Percentiles rank a stretch among this genome's conserved stretches.
Conservation (phyloP, 768 basidiomycete species). For the Termitomyces sp. region DNA sequence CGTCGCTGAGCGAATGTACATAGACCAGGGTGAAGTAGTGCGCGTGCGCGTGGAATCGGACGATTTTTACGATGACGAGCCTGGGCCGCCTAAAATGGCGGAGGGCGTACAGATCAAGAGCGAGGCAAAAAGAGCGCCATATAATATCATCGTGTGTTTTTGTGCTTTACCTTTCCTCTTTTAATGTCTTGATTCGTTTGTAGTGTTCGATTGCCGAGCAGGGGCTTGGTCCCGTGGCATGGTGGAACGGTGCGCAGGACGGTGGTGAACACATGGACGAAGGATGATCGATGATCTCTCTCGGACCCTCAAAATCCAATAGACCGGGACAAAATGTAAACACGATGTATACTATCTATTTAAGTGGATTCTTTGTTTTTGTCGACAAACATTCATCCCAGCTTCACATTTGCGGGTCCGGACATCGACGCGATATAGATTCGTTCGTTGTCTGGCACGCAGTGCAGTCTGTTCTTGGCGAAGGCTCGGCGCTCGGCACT, state of each 20-base stretch:
- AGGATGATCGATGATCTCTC: slow-evolving; percentile 18
- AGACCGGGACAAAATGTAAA: slow-evolving; percentile 2
- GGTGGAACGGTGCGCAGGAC: slow-evolving; percentile 64
- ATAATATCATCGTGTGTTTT: slow-evolving; percentile 59
- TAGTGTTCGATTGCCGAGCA: slow-evolving; percentile 86
- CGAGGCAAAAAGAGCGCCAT: slow-evolving; percentile 55
- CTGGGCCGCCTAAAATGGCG: slow-evolving; percentile 71
- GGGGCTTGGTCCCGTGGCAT: slow-evolving; percentile 68
- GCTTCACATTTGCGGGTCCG: background rate
- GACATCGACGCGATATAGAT: background rate
- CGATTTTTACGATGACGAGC: slow-evolving; percentile 83
- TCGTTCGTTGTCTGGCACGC: background rate
- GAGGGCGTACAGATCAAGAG: slow-evolving; percentile 59
- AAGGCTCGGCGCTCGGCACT: background rate
- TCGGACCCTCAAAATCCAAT: background rate
- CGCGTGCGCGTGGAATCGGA: slow-evolving; percentile 78
- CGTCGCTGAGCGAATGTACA: slow-evolving; percentile 67
- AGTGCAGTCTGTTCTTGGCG: background rate
- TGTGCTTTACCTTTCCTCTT: background rate
- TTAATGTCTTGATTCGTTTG: background rate
- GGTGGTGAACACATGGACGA: slow-evolving; percentile 41
- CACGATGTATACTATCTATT: background rate
- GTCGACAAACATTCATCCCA: background rate
- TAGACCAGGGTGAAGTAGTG: slow-evolving; percentile 70
- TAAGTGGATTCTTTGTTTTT: background rate